These are phyloP conservation scores for Erythrobasidium yunnanense DNA, from an alignment of 768 basidiomycete species.

Conservation along the genomic window DNA sequence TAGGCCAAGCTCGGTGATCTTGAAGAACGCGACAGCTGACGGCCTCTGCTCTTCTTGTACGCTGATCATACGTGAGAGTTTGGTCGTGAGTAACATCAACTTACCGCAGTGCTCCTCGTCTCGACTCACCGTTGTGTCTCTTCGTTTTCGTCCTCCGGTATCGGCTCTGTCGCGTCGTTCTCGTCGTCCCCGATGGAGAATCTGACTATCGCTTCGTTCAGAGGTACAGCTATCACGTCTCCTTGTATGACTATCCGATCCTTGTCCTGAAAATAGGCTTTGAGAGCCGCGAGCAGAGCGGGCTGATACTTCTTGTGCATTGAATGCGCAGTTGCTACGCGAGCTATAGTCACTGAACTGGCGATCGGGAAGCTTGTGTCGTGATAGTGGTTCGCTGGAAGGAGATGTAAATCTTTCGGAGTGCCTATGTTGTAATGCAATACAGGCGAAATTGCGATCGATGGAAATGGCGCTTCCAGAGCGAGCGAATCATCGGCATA, in stretches of 20 bases:
- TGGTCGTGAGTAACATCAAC: no score
- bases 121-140: background rate
- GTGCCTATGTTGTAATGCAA: background rate
- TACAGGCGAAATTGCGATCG: conserved; percentile 25
- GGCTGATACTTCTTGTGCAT: conserved; percentile 56
- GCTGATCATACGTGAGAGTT: background rate
- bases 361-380: conserved; percentile 52
- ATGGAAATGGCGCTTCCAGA: conserved; percentile 22
- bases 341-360: conserved; percentile 58
- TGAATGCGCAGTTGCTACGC: conserved; percentile 65
- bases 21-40: conserved; percentile 59
- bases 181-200: conserved; percentile 37
- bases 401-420: background rate
- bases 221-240: conserved; percentile 58
- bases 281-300: conserved; percentile 54
- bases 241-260: conserved; percentile 57
- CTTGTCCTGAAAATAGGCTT: conserved; percentile 51
- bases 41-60: conserved; percentile 21
- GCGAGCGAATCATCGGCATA: background rate
- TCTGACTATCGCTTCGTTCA: conserved; percentile 45
- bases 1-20: conserved; percentile 60
- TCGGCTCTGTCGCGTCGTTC: conserved; percentile 1
- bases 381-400: background rate
- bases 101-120: conserved; percentile 1
- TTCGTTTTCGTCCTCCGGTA: conserved; percentile 34